Evolutionary conservation across 768 basidiomycete genomes (phyloP).

Genomic region (Tulasnella sp.): DNA sequence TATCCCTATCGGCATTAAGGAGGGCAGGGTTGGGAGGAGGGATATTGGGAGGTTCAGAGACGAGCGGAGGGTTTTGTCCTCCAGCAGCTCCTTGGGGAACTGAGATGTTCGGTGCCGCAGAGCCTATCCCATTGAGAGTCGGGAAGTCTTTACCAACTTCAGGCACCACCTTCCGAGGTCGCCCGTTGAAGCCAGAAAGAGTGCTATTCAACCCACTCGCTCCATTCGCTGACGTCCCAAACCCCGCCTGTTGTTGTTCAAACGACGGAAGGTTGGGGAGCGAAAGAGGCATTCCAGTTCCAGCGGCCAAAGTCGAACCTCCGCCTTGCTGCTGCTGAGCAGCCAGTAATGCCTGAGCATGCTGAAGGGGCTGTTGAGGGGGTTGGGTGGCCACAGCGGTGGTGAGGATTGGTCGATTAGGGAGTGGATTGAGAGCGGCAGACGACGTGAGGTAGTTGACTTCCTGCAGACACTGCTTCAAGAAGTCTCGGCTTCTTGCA

Average conservation of each 20-base stretch:
- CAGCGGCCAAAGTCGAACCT: slow-evolving; percentile 7
- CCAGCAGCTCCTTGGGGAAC: slow-evolving; percentile 33
- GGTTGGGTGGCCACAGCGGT: slow-evolving; percentile 20
- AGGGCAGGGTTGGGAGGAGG: slow-evolving; percentile 20
- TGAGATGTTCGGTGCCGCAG: slow-evolving; percentile 44
- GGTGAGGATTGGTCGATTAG: slow-evolving; percentile 68
- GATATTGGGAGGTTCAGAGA: not conserved
- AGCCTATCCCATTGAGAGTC: slow-evolving; percentile 54
- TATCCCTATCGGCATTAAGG: slow-evolving; percentile 20
- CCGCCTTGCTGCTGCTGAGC: slow-evolving; percentile 25
- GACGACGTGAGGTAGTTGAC: slow-evolving; percentile 96
- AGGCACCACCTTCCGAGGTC: slow-evolving; percentile 75
- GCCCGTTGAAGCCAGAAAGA: slow-evolving; percentile 67
- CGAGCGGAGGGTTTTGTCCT: slow-evolving; percentile 13
- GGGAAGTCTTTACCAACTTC: slow-evolving; percentile 65
- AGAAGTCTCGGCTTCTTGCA: slow-evolving; percentile 89
- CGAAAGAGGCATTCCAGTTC: slow-evolving; percentile 25
- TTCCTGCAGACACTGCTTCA: slow-evolving; percentile 99
- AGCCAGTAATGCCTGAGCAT: slow-evolving; percentile 42
- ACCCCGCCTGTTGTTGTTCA: slow-evolving; percentile 24
- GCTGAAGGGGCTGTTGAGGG: slow-evolving; percentile 41
- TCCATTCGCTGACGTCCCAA: slow-evolving; percentile 15
- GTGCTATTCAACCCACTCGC: slow-evolving; percentile 55
- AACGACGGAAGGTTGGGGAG: slow-evolving; percentile 27
- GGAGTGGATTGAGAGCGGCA: slow-evolving; percentile 95